Base-by-base conservation (phyloP, 495 filamentous ascomycete species). In the Neurospora sp. region DNA sequence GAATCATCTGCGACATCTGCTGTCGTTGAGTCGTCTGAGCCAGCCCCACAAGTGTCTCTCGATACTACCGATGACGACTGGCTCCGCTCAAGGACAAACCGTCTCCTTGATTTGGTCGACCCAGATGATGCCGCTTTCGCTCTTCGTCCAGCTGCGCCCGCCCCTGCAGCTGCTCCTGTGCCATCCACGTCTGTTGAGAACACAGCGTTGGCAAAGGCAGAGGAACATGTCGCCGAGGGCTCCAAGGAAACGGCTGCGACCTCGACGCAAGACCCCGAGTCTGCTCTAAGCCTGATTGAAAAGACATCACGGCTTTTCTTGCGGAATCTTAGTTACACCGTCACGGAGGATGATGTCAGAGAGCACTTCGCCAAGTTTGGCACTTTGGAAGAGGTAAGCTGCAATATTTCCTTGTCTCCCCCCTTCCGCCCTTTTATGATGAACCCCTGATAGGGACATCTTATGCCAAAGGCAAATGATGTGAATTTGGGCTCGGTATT, bases 361-460 rank as follows among this genome's bases (percentile, higher is more conserved):
- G 81, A 86, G 14, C 82, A 91, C 72, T 97, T 98, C 78, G 82
- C 84, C 70, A 81, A 82, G 11, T 94, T 89, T 78, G 94, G 94
- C 38, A 81, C 84, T 70, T 82, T 97, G 54, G 90, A 94, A 86
- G 96, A 98, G 91, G 96, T 98, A 88, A 87, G 92, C 42, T 62
- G 20, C 20, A 23, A 39, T 71, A 74, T 73, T 73, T 73, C 46
- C 38, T 71, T 73, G 74, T 83, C 83, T 35, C 6, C 71, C 71
- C 78, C 73, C 18, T 71, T 73, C 62, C 70, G 73, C 73, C 76
- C 78, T 81, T 86, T 83, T 79, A 86, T 94, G 95, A 98, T 98
- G 95, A 98, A 91, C 82, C 89, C 89, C 91, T 91, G 95, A 97
- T 98, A 98, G 96, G 96, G 96, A 98, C 95, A 98, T 88, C 94